Evolutionary conservation across 2,329 filamentous ascomycete species (phyloP), one percentile per base, ranked within the genome.

Genomic region (Cytospora chrysosperma): DNA sequence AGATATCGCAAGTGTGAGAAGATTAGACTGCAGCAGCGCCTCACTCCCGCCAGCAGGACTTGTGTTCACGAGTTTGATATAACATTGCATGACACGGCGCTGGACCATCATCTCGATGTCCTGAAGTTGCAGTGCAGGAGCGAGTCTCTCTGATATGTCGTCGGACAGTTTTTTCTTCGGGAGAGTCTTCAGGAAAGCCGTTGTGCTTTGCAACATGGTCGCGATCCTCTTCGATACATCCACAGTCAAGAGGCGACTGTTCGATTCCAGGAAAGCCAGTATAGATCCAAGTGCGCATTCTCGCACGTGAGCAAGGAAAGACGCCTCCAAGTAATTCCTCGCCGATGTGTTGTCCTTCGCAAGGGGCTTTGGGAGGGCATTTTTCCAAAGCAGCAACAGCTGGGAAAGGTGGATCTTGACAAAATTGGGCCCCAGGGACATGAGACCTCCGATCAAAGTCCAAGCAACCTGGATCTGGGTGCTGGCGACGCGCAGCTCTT

Each of bases 391-490:
- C 10, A 99, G 80, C 62, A 99, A 86, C 26, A 99, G 82, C 72
- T 99, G 95, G 2, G 93, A 94, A 9, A 99, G 83, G 76, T 99
- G 95, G 27, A 98, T 98, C 77, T 99, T 99, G 75, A 98, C 94
- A 75, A 99, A 99, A 75, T 97, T 98, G 4, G 95, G 94, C 0
- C 95, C 95, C 0, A 99, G 83, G 0, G 93, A 93, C 94, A 98
- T 98, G 61, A 99, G 79, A 0, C 96, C 95, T 43, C 96, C 95
- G 54, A 99, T 96, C 63, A 99, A 80, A 55, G 96, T 96, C 94
- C 95, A 99, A 6, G 95, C 95, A 2, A 99, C 93, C 73, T 99
- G 95, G 27, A 99, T 93, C 72, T 99, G 95, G 1, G 93, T 97
- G 70, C 92, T 92, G 8, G 95, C 96, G 40, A 95, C 88, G 30